Conservation (phyloP, 495 filamentous ascomycete genomes). For the Pyrenula aspistea region DNA sequence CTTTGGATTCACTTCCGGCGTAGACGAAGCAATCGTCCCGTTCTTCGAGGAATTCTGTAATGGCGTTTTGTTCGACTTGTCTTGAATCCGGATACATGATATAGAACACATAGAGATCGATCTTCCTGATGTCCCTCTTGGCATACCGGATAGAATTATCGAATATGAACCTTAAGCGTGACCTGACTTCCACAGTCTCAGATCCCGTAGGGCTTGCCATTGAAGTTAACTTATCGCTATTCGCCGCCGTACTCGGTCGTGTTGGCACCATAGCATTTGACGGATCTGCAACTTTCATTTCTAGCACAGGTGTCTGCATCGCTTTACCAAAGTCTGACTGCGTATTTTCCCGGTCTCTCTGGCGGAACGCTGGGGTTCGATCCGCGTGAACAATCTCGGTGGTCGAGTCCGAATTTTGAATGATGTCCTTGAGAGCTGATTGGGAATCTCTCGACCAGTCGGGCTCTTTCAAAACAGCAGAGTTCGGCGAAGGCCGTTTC, state of each 20-base stretch:
- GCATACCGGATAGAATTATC: not conserved
- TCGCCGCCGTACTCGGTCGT: not conserved
- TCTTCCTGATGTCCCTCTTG: not conserved
- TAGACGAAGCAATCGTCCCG: not conserved
- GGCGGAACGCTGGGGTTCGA: too few relatives aligned
- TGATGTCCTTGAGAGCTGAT: not conserved
- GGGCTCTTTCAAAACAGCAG: too few relatives aligned
- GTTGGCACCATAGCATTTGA: not conserved
- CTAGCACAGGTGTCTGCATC: too few relatives aligned
- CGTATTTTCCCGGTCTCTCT: too few relatives aligned
- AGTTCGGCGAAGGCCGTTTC: too few relatives aligned
- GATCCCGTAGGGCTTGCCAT: not conserved
- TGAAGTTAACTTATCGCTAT: not conserved
- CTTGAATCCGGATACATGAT: not conserved
- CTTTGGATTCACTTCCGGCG: not conserved
- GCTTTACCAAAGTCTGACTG: too few relatives aligned
- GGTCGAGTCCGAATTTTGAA: not conserved
- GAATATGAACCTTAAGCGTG: not conserved
- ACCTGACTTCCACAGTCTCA: not conserved
- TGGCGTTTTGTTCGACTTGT: not conserved
- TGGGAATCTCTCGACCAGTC: not conserved
- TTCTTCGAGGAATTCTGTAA: not conserved
- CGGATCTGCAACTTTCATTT: not conserved
- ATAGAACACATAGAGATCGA: not conserved
- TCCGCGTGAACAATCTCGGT: not conserved